Conservation (phyloP, 495 filamentous ascomycete genomes). For the Usnea hakonensis region DNA sequence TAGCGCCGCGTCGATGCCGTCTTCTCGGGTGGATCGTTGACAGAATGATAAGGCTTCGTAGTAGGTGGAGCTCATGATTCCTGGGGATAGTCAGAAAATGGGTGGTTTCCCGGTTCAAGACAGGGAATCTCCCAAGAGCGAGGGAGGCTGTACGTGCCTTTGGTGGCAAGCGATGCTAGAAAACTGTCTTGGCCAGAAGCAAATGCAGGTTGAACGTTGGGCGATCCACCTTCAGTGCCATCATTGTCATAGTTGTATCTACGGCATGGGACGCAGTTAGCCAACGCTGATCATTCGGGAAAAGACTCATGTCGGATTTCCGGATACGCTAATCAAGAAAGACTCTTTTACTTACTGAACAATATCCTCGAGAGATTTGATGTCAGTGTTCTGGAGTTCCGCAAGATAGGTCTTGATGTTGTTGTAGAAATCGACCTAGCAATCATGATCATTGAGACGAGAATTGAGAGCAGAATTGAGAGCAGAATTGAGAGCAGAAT, state of each 20-base stretch:
- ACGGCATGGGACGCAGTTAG: not conserved
- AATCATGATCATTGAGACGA: not conserved
- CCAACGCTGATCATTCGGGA: not conserved
- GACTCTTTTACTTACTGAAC: constrained; percentile 31
- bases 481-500: too few species aligned
- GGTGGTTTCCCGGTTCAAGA: not conserved
- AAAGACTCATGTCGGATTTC: not conserved
- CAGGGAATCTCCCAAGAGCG: too few species aligned
- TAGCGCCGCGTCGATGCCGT: constrained; percentile 63
- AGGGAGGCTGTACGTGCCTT: constrained; percentile 24
- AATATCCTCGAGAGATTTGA: constrained; percentile 58
- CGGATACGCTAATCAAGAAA: not conserved
- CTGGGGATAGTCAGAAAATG: not conserved
- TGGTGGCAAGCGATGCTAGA: constrained; percentile 49
- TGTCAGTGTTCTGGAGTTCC: constrained; percentile 55
- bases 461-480: not conserved
- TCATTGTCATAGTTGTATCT: constrained; percentile 57
- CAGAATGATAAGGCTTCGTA: constrained; percentile 55
- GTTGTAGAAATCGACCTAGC: constrained; percentile 63
- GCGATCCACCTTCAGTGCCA: constrained; percentile 62
- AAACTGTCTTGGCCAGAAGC: constrained; percentile 64
- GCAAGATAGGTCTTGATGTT: constrained; percentile 58
- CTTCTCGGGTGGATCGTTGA: constrained; percentile 49
- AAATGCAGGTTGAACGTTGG: constrained; percentile 56
- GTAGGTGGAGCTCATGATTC: constrained; percentile 58